Evolutionary conservation across 495 filamentous ascomycete genomes (phyloP).

Genomic region (Physcia stellaris): DNA sequence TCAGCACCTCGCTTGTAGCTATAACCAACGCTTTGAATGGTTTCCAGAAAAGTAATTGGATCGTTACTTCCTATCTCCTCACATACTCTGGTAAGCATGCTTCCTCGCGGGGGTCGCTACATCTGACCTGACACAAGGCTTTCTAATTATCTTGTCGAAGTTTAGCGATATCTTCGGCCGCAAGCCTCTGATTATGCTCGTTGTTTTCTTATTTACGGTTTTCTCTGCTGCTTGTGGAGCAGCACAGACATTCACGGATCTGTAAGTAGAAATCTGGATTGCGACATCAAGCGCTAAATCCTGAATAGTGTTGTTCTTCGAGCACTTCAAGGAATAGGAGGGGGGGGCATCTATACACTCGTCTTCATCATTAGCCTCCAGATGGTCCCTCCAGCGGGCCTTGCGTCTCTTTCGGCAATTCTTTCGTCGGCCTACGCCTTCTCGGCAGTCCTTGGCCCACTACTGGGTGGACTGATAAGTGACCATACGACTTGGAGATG

Average conservation of each 20-base stretch:
- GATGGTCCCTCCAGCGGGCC: slow-evolving; percentile 34
- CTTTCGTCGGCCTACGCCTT: slow-evolving; percentile 22
- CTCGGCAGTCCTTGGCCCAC: slow-evolving; percentile 21
- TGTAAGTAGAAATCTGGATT: slow-evolving; percentile 25
- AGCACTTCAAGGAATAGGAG: slow-evolving; percentile 44
- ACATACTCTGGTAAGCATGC: slow-evolving; percentile 35
- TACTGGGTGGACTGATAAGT: slow-evolving; percentile 28
- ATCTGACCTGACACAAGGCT: slow-evolving; percentile 30
- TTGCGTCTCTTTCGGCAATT: slow-evolving; percentile 30
- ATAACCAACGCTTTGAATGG: slow-evolving; percentile 41
- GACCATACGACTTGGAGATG: slow-evolving; percentile 29
- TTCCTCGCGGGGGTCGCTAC: no score
- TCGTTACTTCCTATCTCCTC: slow-evolving; percentile 42
- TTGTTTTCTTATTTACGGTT: slow-evolving; percentile 38
- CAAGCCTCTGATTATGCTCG: slow-evolving; percentile 30
- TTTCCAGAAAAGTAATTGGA: slow-evolving; percentile 40
- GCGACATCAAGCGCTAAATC: no score
- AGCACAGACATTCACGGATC: slow-evolving; percentile 34
- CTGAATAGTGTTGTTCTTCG: slow-evolving; percentile 35
- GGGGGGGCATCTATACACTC: slow-evolving; percentile 39
- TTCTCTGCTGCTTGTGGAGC: slow-evolving; percentile 45
- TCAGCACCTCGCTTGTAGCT: slow-evolving; percentile 46
- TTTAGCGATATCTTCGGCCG: slow-evolving; percentile 47
- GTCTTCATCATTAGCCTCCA: slow-evolving; percentile 31
- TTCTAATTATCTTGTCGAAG: slow-evolving; percentile 45